phyloP scores from a whole-genome alignment of 164 flowering plant species.

The Cinnamomum chago region DNA sequence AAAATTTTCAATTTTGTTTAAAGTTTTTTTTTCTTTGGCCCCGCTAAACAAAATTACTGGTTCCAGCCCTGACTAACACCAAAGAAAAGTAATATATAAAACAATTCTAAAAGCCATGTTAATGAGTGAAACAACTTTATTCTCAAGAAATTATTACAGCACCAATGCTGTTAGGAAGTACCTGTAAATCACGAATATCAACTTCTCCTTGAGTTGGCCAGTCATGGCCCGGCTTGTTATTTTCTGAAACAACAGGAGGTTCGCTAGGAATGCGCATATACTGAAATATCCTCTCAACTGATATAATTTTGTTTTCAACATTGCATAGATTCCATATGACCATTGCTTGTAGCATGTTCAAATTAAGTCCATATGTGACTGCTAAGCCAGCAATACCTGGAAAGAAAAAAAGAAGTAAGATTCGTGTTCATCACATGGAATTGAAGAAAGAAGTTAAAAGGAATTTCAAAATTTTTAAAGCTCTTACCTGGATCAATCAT shows the following conservation, averaged over 20 bases:
- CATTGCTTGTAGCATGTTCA: slow-evolving; percentile 31
- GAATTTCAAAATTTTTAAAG: not conserved
- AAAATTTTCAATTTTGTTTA: too few relatives aligned
- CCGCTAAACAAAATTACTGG: too few relatives aligned
- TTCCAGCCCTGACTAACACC: too few relatives aligned
- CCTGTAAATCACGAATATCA: slow-evolving; percentile 21
- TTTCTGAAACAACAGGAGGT: slow-evolving; percentile 23
- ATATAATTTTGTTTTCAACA: slow-evolving; percentile 46
- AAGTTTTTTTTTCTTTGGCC: too few relatives aligned
- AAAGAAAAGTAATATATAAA: too few relatives aligned
- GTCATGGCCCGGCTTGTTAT: slow-evolving; percentile 14
- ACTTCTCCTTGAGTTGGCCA: slow-evolving; percentile 25
- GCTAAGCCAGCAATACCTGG: slow-evolving; percentile 48
- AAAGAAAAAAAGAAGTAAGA: slow-evolving; percentile 1
- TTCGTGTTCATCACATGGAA: not conserved
- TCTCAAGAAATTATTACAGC: too few relatives aligned
- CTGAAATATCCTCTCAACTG: slow-evolving; percentile 35
- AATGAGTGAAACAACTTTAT: not conserved
- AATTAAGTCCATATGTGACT: slow-evolving; percentile 47
- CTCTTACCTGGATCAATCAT: slow-evolving; percentile 34
- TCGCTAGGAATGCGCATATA: slow-evolving; percentile 27
- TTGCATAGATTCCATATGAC: slow-evolving; percentile 36
- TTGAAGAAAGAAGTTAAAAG: not conserved
- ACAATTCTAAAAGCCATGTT: too few relatives aligned
- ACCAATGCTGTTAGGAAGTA: not conserved